Evolutionary conservation across 192 early-diverging fungal genomes (phyloP).

Genomic region (Entophlyctis luteolus): DNA sequence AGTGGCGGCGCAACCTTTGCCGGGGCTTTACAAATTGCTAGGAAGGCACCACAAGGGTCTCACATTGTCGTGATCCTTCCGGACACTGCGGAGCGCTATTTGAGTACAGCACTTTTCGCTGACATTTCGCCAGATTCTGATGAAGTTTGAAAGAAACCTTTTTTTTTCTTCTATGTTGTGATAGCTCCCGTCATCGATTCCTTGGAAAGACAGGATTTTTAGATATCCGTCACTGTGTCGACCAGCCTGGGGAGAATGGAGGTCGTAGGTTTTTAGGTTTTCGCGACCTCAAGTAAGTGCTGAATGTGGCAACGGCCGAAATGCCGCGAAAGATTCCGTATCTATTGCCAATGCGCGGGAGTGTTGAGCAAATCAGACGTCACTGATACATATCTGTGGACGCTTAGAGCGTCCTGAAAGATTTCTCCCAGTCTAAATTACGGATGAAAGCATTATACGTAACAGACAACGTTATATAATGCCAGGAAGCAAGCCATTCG

Average conservation of each 20-base stretch:
- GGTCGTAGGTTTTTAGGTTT: constrained; percentile 10
- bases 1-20: constrained; percentile 27
- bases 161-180: not conserved
- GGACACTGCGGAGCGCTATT: constrained; percentile 36
- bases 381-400: constrained; percentile 25
- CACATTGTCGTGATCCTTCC: constrained; percentile 32
- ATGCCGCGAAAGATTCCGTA: constrained; percentile 38
- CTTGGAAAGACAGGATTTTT: constrained; percentile 31
- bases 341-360: constrained; percentile 18
- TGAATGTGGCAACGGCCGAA: constrained; percentile 27
- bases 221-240: constrained; percentile 33
- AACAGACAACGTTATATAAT: not conserved
- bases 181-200: constrained; percentile 25
- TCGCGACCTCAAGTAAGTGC: constrained; percentile 24
- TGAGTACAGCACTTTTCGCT: constrained; percentile 35
- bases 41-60: constrained; percentile 20
- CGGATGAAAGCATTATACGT: constrained; percentile 27
- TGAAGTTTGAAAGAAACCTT: too few relatives aligned
- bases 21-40: constrained; percentile 25
- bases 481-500: not conserved
- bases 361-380: constrained; percentile 18
- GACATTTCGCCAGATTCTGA: constrained; percentile 30
- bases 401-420: not conserved
- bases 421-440: constrained; percentile 24
- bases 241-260: constrained; percentile 29